phyloP scores from a whole-genome alignment of 352 stramenopile species.

The Phytopythium ostracodes region DNA sequence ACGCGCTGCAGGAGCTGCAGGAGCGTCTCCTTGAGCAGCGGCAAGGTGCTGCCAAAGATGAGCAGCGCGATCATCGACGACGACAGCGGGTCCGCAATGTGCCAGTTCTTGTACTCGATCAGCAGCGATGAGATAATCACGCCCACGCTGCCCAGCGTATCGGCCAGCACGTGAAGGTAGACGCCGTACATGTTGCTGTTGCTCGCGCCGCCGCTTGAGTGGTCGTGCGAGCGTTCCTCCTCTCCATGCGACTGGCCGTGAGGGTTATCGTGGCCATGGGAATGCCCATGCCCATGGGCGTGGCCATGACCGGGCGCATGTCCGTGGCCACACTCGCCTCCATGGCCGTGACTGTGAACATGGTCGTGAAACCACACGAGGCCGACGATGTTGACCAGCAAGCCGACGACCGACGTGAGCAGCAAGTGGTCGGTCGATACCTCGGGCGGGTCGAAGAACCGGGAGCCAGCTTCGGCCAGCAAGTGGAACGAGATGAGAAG shows the following conservation, averaged over 20 bases:
- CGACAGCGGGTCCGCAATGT: constrained; percentile 78
- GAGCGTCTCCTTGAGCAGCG: constrained; percentile 70
- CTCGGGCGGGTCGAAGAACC: constrained; percentile 71
- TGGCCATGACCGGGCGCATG: constrained; percentile 65
- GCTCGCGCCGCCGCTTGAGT: constrained; percentile 21
- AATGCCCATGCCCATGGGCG: constrained; percentile 25
- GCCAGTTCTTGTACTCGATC: constrained; percentile 81
- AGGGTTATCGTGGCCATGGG: constrained; percentile 31
- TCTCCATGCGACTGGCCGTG: constrained; percentile 52
- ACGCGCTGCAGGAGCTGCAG: constrained; percentile 70
- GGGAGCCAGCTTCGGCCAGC: constrained; percentile 71
- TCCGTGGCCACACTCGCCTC: constrained; percentile 24
- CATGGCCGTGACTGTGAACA: constrained; percentile 72
- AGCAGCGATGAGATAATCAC: constrained; percentile 87
- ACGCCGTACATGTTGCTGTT: constrained; percentile 92
- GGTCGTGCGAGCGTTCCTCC: constrained; percentile 24
- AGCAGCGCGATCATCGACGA: constrained; percentile 82
- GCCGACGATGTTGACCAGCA: constrained; percentile 85
- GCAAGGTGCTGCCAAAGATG: constrained; percentile 80
- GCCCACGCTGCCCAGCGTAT: constrained; percentile 85
- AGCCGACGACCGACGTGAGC: constrained; percentile 73
- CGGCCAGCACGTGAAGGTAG: constrained; percentile 87
- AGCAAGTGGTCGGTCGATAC: constrained; percentile 83
- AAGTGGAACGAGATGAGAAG: constrained; percentile 82
- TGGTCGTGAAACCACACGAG: constrained; percentile 90